phyloP scores from a whole-genome alignment of 139 green algal genomes.

The Coccomyxa sp. region DNA sequence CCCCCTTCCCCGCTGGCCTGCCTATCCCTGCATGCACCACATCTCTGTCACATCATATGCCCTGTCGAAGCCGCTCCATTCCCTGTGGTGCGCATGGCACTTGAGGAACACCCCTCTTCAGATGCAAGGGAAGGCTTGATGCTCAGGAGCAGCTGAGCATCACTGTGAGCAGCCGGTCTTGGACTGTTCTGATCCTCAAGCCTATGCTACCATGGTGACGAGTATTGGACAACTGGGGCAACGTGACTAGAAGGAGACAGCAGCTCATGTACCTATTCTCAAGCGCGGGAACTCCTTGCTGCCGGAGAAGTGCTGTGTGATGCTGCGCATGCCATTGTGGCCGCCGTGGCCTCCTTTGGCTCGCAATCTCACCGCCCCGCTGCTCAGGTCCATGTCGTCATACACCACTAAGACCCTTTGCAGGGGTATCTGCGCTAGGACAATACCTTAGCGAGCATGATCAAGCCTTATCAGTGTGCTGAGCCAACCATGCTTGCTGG shows the following conservation, averaged over 20 bases:
- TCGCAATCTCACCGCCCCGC: slow-evolving; percentile 56
- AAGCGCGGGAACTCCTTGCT: slow-evolving; percentile 71
- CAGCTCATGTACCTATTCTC: slow-evolving; percentile 47
- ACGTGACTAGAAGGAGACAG: not conserved
- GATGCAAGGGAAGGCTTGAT: too few relatives aligned
- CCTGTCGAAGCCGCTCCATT: not conserved
- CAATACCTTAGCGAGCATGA: not conserved
- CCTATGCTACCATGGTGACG: not conserved
- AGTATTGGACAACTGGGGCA: not conserved
- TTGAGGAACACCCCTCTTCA: too few relatives aligned
- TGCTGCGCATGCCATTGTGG: slow-evolving; percentile 92
- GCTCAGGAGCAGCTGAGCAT: not conserved
- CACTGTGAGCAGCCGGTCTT: not conserved
- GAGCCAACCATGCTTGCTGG: too few relatives aligned
- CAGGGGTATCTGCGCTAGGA: slow-evolving; percentile 22
- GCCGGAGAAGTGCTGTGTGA: slow-evolving; percentile 67
- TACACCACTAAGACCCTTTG: slow-evolving; percentile 67
- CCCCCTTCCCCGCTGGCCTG: slow-evolving; percentile 47
- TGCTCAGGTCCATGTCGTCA: slow-evolving; percentile 81
- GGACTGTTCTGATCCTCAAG: not conserved
- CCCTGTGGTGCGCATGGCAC: not conserved
- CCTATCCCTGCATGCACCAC: slow-evolving; percentile 61
- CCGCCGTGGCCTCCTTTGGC: slow-evolving; percentile 83
- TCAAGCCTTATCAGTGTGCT: too few relatives aligned
- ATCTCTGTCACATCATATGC: not conserved